These are phyloP conservation scores for Pholiota microspora DNA, from an alignment of 768 basidiomycete genomes.

Conservation along the genomic window DNA sequence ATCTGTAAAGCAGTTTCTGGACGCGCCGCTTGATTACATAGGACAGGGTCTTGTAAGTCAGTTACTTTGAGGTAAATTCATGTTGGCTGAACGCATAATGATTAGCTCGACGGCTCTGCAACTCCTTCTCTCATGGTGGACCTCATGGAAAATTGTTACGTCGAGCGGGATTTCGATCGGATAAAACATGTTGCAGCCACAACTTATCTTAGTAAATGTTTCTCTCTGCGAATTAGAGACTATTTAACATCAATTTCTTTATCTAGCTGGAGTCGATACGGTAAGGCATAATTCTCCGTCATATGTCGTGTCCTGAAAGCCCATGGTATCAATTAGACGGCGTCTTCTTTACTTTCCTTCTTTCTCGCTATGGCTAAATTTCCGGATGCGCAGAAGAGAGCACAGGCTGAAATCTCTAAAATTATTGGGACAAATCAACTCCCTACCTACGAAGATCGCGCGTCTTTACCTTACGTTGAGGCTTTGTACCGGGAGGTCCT, in stretches of 20 bases:
- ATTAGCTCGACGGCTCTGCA: slow-evolving; percentile 15
- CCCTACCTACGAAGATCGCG: slow-evolving; percentile 25
- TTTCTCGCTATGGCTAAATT: slow-evolving; percentile 29
- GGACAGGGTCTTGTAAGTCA: slow-evolving; percentile 16
- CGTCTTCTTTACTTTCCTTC: slow-evolving; percentile 17
- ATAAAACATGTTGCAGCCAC: slow-evolving; percentile 17
- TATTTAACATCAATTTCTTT: too few species aligned
- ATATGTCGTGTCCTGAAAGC: too few species aligned
- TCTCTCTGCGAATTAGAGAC: too few species aligned
- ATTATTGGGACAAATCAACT: slow-evolving; percentile 28
- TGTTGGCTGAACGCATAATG: neutral
- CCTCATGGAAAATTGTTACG: slow-evolving; percentile 17
- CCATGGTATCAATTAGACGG: slow-evolving; percentile 6
- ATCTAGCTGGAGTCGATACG: slow-evolving; percentile 16
- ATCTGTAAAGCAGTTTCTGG: slow-evolving; percentile 11
- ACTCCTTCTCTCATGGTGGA: slow-evolving; percentile 16
- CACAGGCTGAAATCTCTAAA: slow-evolving; percentile 31
- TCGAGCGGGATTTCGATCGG: slow-evolving; percentile 14
- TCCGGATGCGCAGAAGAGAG: slow-evolving; percentile 30
- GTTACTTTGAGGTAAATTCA: neutral
- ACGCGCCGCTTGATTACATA: slow-evolving; percentile 16
- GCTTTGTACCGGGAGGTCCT: slow-evolving; percentile 19
- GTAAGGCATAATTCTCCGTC: too few species aligned
- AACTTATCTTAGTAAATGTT: slow-evolving; percentile 15
- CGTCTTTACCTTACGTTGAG: slow-evolving; percentile 25